Base-by-base conservation (phyloP, 331 rosid species). In the Pyracantha coccinea region DNA sequence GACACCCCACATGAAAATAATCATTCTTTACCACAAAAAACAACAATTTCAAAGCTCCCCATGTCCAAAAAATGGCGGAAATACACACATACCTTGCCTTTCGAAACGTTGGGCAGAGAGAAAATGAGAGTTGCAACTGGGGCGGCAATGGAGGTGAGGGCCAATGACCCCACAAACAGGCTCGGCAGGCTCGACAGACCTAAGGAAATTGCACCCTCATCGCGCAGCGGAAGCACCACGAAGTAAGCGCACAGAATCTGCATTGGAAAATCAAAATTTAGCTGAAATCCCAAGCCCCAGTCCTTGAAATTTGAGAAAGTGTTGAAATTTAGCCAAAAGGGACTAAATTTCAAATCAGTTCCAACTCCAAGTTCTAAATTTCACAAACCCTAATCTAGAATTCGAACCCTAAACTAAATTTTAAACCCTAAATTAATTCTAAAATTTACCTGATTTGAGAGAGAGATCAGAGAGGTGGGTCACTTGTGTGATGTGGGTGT, bases 221-320 rank as follows among this genome's bases (percentile, higher is more conserved):
- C 99, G 1, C 99, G 96, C 89, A 94, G 80, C 4, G 99, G 99
- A 82, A 94, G 93, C 81, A 94, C 91, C 35, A 94, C 92, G 77
- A 94, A 94, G 80, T 92, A 94, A 15, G 99, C 92, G 85, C 99
- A 88, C 92, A 94, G 76, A 83, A 94, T 88, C 99, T 94, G 85
- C 82, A 76, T 29, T 13, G 21, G n/a, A 64, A 8, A 66, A 20
- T 12, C 29, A 72, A 21, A 78, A n/a, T 28, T 38, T 2, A n/a
- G 28, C 47, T 3, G 19, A 20, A 50, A 16, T 33, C 58, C 6
- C 12, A n/a, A 23, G 31, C 77, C 8, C 17, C 50, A 60, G 23
- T 74, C 15, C 20, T 38, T 76, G 32, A 4, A 15, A 14, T 28
- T 17, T 44, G 38, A 76, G 10, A 53, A 53, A 50, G 76, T 5